phyloP scores from a whole-genome alignment of 2,329 filamentous ascomycete species.

The Fusarium brevicatenulatum region DNA sequence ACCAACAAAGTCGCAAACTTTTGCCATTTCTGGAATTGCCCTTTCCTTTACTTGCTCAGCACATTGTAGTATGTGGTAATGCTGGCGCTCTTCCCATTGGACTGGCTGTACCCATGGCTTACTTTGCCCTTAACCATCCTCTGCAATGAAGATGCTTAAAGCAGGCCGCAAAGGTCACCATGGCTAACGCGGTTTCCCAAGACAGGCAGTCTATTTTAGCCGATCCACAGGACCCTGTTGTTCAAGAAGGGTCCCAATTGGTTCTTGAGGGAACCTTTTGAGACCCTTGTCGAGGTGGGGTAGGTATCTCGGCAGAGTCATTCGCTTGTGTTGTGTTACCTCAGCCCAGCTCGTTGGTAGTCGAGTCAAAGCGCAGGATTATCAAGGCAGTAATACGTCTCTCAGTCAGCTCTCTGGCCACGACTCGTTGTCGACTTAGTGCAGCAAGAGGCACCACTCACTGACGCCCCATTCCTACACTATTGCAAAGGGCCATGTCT shows the following conservation, averaged over 20 bases:
- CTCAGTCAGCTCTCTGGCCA: background rate
- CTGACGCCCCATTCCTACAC: background rate
- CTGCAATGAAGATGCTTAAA: background rate
- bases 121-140: background rate
- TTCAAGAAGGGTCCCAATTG: background rate
- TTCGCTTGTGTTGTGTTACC: background rate
- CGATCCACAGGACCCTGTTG: background rate
- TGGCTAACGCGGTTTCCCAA: background rate
- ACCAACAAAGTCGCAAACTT: background rate
- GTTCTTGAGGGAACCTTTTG: background rate
- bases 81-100: background rate
- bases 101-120: background rate
- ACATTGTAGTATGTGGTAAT: background rate
- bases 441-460: background rate
- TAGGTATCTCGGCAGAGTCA: conserved; percentile 3
- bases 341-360: background rate
- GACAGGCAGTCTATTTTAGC: background rate
- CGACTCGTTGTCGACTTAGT: background rate
- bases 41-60: background rate
- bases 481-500: background rate
- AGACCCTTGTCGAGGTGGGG: background rate
- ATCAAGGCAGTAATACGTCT: background rate
- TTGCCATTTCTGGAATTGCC: background rate
- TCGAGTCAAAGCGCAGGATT: background rate
- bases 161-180: background rate